Base-by-base conservation (phyloP, 495 filamentous ascomycete species). In the Lasiosphaeria ovina region DNA sequence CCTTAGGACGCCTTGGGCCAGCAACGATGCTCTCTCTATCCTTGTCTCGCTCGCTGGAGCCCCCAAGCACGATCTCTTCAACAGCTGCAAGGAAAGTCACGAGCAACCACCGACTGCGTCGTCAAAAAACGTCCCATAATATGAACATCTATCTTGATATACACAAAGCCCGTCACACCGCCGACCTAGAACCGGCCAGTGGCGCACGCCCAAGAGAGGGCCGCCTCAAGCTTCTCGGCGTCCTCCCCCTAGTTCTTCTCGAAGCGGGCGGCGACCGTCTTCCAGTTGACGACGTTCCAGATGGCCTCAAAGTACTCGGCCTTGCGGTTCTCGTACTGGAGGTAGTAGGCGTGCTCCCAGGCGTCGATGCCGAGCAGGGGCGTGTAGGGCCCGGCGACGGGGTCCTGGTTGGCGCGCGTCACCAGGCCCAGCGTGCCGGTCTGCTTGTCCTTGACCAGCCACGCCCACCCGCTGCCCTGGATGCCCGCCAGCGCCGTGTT, bases 271-370 rank as follows among this genome's bases (percentile, higher is more conserved):
- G 93, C 92, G 34, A 89, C 94, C 31, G 90, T 82, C 83, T 93
- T 93, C 92, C 92, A 96, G 81, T 96, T 95, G 68, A 96, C 80
- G 51, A 98, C 91, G 64, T 97, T 91, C 94, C 94, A 98, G 72
- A 98, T 89, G 59, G 92, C 92, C 59, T 84, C 85, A 76, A 98
- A 97, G 79, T 98, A 98, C 75, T 97, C 95, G 56, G 90, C 94
- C 85, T 98, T 98, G 72, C 93, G 89, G 80, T 98, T 98, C 83
- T 97, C 84, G 76, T 98, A 98, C 81, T 98, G 92, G 58, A 98
- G 81, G 78, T 81, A 82, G 71, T 83, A 81, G 50, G 79, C 74
- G 59, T 78, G 67, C 79, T 96, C 92, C 92, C 92, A 96, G 54
- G 90, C 90, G 77, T 96, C 92, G 74, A 96, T 89, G 45, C 92